Evolutionary conservation across 1,284 basidiomycete genomes (phyloP).

Genomic region (Ceratobasidium sp.): DNA sequence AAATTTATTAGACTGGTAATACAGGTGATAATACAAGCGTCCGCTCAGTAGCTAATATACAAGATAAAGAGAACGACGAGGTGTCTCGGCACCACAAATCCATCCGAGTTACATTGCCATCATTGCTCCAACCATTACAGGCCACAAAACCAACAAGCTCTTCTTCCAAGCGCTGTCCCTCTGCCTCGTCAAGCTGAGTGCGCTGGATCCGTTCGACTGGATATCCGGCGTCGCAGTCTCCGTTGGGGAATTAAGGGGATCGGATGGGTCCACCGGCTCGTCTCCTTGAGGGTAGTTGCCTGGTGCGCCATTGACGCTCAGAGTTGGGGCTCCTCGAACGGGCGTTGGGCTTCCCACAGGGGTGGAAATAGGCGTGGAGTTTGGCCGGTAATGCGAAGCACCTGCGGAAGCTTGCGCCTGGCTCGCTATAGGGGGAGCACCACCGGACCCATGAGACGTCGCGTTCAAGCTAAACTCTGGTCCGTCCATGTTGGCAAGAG

Average conservation of each 20-base stretch:
- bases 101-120: conserved; percentile 25
- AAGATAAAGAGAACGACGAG: not conserved
- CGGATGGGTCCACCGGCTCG: conserved; percentile 7
- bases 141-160: conserved; percentile 16
- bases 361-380: not conserved
- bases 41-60: not conserved
- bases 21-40: not conserved
- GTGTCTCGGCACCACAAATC: not conserved
- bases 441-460: conserved; percentile 32
- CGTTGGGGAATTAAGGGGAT: conserved; percentile 1
- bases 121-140: conserved; percentile 30
- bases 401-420: not conserved
- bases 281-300: not conserved
- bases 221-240: not conserved
- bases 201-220: not conserved
- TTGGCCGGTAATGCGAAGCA: no score
- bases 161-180: conserved; percentile 21
- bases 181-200: conserved; percentile 28
- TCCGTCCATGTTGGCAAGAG: conserved; percentile 19
- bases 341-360: not conserved
- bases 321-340: not conserved
- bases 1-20: not conserved
- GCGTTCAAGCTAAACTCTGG: conserved; percentile 3
- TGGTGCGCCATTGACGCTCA: not conserved
- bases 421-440: not conserved